Percentiles rank a stretch among this genome's conserved stretches.
These are phyloP conservation scores for Talaromyces sp. DNA, from an alignment of 2,329 filamentous ascomycete species.

Conservation along the genomic window DNA sequence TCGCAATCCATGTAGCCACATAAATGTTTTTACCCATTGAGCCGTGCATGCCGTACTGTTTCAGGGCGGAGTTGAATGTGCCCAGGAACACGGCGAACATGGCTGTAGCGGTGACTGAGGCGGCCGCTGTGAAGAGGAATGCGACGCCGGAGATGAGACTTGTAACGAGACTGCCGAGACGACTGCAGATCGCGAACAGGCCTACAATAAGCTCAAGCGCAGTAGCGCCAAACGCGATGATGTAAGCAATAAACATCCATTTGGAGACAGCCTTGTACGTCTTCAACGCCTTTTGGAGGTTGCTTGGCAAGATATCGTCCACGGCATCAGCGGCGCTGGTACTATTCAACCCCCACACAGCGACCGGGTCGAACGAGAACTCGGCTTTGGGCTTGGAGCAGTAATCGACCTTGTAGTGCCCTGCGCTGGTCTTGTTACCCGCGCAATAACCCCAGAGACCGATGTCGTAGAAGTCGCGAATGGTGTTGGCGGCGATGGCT, in stretches of 20 bases:
- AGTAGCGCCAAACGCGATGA: constrained; percentile 69
- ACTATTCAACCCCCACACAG: constrained; percentile 62
- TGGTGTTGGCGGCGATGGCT: constrained; percentile 51
- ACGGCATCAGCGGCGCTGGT: constrained; percentile 41
- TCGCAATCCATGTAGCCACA: constrained; percentile 72
- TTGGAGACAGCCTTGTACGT: constrained; percentile 71
- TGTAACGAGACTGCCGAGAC: constrained; percentile 77
- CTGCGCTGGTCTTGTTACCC: constrained; percentile 55
- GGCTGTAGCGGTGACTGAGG: constrained; percentile 71
- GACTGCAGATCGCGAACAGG: constrained; percentile 77
- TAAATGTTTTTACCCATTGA: constrained; percentile 69
- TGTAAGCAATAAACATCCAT: constrained; percentile 81
- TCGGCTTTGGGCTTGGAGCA: constrained; percentile 72
- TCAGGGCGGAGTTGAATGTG: constrained; percentile 64
- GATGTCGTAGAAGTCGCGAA: constrained; percentile 77
- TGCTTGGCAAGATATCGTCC: constrained; percentile 65
- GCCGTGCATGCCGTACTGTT: constrained; percentile 69
- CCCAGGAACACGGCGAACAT: constrained; percentile 69
- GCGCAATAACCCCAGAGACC: constrained; percentile 86
- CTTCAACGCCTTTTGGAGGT: constrained; percentile 66
- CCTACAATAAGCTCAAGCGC: constrained; percentile 72
- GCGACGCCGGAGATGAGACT: constrained; percentile 67
- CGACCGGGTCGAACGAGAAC: constrained; percentile 73
- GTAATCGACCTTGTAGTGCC: constrained; percentile 51
- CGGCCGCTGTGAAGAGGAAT: constrained; percentile 60